Evolutionary conservation across 2,329 filamentous ascomycete genomes (phyloP), one percentile per base, ranked within the genome.

Genomic region (Aspergillus costaricaensis): DNA sequence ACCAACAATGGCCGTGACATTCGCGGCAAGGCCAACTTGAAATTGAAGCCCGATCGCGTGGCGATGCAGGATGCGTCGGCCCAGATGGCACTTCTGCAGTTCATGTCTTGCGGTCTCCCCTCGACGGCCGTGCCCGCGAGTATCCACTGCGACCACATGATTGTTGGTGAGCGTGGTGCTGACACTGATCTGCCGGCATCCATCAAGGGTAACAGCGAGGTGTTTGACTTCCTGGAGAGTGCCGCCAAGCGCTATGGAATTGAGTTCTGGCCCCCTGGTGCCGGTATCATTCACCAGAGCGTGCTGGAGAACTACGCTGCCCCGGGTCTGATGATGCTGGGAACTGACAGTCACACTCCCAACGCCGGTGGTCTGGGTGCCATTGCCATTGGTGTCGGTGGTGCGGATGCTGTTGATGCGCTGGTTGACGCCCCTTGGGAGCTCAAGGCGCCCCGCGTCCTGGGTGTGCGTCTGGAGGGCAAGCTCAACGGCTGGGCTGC

Each of bases 11-110:
- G 93, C 67, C 86, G 86, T 55, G 85, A 89, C 71, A 89, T 99
- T 63, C 88, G 95, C 44, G 94, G 94, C 67, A 88, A 88, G 73
- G 93, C 92, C 54, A 98, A 96, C 75, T 84, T 99, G 79, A 96
- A 96, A 82, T 89, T 99, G 77, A 96, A 96, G 79, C 95, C 95
- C 21, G 95, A 99, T 77, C 87, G 95, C 56, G 95, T 98, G 68
- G 96, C 96, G 66, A 99, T 99, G 95, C 95, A 99, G 80, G 95
- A 99, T 82, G 95, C 95, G 14, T 96, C 92, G 30, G 95, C 95
- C 5, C 95, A 99, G 81, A 99, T 99, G 95, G 95, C 95, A 1
- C 82, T 99, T 66, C 82, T 99, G 69, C 95, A 99, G 79, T 99
- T 99, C 84, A 99, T 99, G 94, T 91, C 91, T 27, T 99, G 95